These are phyloP conservation scores for Psophocarpus tetragonolobus DNA, from an alignment of 306 rosid species.

Conservation along the genomic window DNA sequence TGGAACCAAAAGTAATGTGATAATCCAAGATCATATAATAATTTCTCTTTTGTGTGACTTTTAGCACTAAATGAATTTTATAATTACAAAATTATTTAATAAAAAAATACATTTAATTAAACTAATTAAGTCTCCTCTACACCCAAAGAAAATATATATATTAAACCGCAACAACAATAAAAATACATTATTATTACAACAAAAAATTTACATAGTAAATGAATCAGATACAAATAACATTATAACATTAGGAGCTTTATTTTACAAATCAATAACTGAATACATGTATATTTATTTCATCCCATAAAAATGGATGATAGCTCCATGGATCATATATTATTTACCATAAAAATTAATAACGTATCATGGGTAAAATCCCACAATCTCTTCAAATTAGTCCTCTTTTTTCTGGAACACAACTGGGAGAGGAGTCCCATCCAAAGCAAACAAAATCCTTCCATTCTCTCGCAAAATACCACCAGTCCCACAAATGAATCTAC, in stretches of 20 bases:
- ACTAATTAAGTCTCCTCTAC: too few species aligned
- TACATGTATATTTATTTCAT: neutral
- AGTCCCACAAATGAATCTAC: constrained; percentile 47
- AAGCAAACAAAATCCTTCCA: constrained; percentile 51
- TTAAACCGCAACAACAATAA: too few species aligned
- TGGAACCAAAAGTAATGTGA: too few species aligned
- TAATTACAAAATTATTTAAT: too few species aligned
- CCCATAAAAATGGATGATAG: neutral
- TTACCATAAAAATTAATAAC: too few species aligned
- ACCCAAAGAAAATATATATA: too few species aligned
- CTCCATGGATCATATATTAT: neutral
- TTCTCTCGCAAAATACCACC: constrained; percentile 49
- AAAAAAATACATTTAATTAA: too few species aligned
- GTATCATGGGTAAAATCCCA: neutral
- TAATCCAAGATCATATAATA: too few species aligned
- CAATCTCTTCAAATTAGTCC: neutral
- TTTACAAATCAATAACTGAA: neutral
- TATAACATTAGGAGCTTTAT: constrained; percentile 19
- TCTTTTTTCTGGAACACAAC: constrained; percentile 22
- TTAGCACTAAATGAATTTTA: too few species aligned
- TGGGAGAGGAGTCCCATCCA: constrained; percentile 37
- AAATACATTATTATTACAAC: too few species aligned
- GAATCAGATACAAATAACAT: neutral
- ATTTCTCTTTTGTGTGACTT: too few species aligned
- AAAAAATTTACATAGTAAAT: neutral